Base-by-base conservation (phyloP, 1,284 basidiomycete species). In the Moesziomyces parantarcticus region DNA sequence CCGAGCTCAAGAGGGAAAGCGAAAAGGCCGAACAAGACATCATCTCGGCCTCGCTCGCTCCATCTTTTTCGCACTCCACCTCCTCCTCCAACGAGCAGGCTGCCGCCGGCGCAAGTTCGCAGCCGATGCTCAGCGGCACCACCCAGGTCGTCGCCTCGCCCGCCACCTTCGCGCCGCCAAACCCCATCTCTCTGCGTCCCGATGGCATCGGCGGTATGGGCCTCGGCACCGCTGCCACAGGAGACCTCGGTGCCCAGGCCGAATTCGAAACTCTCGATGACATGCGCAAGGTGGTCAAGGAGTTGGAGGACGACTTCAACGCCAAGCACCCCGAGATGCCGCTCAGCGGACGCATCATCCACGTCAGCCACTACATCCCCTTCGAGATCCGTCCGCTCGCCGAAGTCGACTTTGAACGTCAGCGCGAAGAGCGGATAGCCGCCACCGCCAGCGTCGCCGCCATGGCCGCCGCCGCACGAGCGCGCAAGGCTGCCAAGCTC, bases 311-410 rank as follows among this genome's bases (percentile, higher is more conserved):
- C 9, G 82, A 83, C 29, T 80, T 79, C 55, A 74, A 71, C 36
- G 62, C 64, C 20, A 78, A 76, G 45, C 81, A 81, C 43, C 74
- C 77, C 25, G 67, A 75, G 26, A 65, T 60, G 44, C 67, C 77
- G 8, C 66, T 83, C 32, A 78, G 75, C 50, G 82, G 82, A 13
- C 72, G 82, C 22, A 80, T 83, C 57, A 83, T 83, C 47, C 82
- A 83, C 41, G 81, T 82, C 47, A 77, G 72, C 47, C 80, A 83
- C 57, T 77, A 75, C 54, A 78, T 83, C n/a, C 82, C 82, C 21
- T 83, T 83, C 60, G 69, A 75, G 41, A 76, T 83, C 34, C 74
- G 73, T 39, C 71, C 81, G 11, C 59, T 73, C 3, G 73, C 73
- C 21, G 78, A 82, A 48, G 70, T 77, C 40, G 75, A 82, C n/a